Base-by-base conservation (phyloP, 257 asterid genomes). In the Thymus quinquecostatus region DNA sequence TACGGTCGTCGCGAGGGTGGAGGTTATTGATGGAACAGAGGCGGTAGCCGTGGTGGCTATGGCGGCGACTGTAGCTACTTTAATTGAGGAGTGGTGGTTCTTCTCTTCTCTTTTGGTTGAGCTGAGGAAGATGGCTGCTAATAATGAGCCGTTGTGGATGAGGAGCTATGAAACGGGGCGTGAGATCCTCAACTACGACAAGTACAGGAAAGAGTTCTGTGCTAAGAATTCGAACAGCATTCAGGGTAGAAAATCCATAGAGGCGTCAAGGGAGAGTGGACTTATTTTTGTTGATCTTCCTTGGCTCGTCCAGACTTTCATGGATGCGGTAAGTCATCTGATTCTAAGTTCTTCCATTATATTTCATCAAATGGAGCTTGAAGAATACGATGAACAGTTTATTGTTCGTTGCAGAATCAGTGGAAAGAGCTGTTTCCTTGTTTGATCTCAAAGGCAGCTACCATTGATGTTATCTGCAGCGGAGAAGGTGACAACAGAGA, bases 141-240 rank as follows among this genome's bases (percentile, higher is more conserved):
- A 49, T 0, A 86, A 86, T 3, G 95, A 89, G 45, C 98, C 96
- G 0, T 30, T 94, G 56, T 94, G 98, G 98, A 33, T 89, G 5
- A 72, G 77, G 73, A 89, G 98, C 81, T 81, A 79, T 14, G 98
- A 91, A 59, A 87, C 86, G 3, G 95, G 96, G 28, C 89, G 95
- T 2, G 94, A 94, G 50, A 89, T 91, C 60, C 98, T 94, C 12
- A 94, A 94, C 68, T 94, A 91, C 34, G 96, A 94, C 33, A 95
- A 88, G 84, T 94, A 91, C 67, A 57, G 69, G 63, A 89, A 83
- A 58, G 74, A 76, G 41, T 86, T 91, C 50, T 69, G 78, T 6
- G 28, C 13, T 2, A 82, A 77, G 14, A 72, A 55, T 74, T 28
- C 70, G 12, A 45, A 48, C 13, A 57, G 30, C 6, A 54, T 40